These are phyloP conservation scores for slime mould (Dictyostelium discoideum) DNA, from an alignment of 78 protist genomes.

Conservation along the genomic window DNA sequence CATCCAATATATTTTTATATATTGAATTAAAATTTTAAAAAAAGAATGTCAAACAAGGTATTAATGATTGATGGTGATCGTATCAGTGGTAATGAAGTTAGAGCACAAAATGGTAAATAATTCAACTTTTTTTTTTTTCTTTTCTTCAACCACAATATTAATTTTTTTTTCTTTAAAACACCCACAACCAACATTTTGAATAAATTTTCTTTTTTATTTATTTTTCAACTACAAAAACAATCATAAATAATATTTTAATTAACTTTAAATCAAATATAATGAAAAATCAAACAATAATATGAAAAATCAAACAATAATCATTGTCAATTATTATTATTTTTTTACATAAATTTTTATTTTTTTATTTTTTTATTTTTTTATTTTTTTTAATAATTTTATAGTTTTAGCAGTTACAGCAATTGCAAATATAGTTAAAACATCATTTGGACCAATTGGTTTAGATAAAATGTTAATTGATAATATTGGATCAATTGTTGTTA, in stretches of 20 bases:
- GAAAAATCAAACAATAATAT: no score
- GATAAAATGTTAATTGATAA: conserved; percentile 99
- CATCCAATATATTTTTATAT: not conserved
- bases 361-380: not conserved
- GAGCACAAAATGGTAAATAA: conserved; percentile 91
- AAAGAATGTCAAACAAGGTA: conserved; percentile 32
- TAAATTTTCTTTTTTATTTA: not conserved
- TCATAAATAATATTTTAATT: not conserved
- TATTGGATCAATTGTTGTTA: conserved; percentile 96
- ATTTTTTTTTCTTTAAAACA: not conserved
- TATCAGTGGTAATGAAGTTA: conserved; percentile 89
- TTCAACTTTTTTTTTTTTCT: not conserved
- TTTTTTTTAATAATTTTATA: not conserved
- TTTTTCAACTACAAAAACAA: not conserved
- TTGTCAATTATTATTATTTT: no score
- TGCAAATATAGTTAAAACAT: conserved; percentile 97
- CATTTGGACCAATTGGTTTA: conserved; percentile 99
- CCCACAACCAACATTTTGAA: no score
- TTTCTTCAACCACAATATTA: not conserved
- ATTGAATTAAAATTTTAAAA: not conserved
- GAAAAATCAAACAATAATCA: not conserved
- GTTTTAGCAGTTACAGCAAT: conserved; percentile 96
- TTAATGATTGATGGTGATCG: conserved; percentile 87
- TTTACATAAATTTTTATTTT: no score
- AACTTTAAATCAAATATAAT: not conserved